phyloP scores from a whole-genome alignment of 1,284 basidiomycete genomes.

The Phylloboletellus chloephorus region DNA sequence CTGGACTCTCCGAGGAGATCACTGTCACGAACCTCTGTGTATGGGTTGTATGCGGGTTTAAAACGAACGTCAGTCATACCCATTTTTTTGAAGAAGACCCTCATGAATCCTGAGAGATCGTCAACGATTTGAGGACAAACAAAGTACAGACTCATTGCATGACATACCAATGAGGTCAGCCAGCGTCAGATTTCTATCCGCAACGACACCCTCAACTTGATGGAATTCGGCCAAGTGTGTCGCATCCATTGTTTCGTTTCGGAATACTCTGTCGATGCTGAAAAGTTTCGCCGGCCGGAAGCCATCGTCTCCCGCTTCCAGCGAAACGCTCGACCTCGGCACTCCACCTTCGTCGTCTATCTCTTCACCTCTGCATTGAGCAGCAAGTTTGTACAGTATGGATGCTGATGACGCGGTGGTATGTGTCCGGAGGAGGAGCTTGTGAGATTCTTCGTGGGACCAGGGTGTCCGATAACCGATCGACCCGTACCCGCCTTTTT shows the following conservation, averaged over 20 bases:
- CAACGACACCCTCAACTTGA: constrained; percentile 98
- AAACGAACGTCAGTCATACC: constrained; percentile 90
- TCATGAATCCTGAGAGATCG: constrained; percentile 78
- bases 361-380: constrained; percentile 62
- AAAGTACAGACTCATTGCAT: not conserved
- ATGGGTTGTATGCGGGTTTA: constrained; percentile 97
- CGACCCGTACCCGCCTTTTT: constrained; percentile 89
- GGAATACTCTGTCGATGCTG: constrained; percentile 97
- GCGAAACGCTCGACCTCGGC: constrained; percentile 31
- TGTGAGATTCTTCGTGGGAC: constrained; percentile 85
- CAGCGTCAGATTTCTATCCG: constrained; percentile 90
- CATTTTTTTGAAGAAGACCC: constrained; percentile 98
- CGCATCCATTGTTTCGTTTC: constrained; percentile 98
- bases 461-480: constrained; percentile 99
- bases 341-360: constrained; percentile 36
- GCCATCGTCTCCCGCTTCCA: constrained; percentile 47
- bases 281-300: constrained; percentile 97
- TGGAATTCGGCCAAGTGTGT: constrained; percentile 99
- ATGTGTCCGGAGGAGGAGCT: constrained; percentile 93
- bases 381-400: constrained; percentile 93
- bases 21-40: constrained; percentile 72
- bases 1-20: not conserved
- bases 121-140: not conserved
- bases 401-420: constrained; percentile 94
- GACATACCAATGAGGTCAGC: constrained; percentile 88